Conservation (phyloP, 2,329 filamentous ascomycete species). For the Hymenoscyphus fructigenus region DNA sequence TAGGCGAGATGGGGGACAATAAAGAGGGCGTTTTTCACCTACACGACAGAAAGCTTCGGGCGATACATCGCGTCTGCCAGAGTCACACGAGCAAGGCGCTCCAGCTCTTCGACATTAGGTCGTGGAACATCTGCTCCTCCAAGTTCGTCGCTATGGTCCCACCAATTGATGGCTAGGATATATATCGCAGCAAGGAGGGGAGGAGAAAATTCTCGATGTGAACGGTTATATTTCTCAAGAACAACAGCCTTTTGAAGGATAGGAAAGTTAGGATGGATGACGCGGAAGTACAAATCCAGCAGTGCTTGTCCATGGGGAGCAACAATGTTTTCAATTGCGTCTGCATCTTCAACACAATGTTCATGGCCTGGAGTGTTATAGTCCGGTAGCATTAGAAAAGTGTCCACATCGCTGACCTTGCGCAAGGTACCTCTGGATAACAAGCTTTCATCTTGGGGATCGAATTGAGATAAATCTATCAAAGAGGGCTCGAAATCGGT, state of each 20-base stretch:
- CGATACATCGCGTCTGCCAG: conserved; percentile 49
- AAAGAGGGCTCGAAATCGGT: conserved; percentile 83
- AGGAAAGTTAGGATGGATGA: conserved; percentile 78
- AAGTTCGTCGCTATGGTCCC: conserved; percentile 56
- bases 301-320: conserved; percentile 73
- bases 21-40: neutral
- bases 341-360: conserved; percentile 65
- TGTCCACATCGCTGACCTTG: conserved; percentile 75
- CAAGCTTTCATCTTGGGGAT: conserved; percentile 77
- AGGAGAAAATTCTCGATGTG: conserved; percentile 72
- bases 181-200: conserved; percentile 61
- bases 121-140: conserved; percentile 41
- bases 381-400: conserved; percentile 78
- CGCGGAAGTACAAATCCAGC: conserved; percentile 77
- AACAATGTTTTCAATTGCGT: conserved; percentile 74
- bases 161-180: conserved; percentile 60
- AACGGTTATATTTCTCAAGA: conserved; percentile 72
- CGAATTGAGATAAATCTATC: conserved; percentile 77
- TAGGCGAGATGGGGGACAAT: neutral
- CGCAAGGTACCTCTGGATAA: conserved; percentile 67
- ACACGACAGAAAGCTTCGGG: conserved; percentile 52
- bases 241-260: conserved; percentile 82
- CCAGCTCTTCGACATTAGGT: conserved; percentile 42
- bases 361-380: conserved; percentile 69
- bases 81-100: conserved; percentile 43